Evolutionary conservation across 257 asterid species (phyloP).

Genomic region (Hygrophila difformis): DNA sequence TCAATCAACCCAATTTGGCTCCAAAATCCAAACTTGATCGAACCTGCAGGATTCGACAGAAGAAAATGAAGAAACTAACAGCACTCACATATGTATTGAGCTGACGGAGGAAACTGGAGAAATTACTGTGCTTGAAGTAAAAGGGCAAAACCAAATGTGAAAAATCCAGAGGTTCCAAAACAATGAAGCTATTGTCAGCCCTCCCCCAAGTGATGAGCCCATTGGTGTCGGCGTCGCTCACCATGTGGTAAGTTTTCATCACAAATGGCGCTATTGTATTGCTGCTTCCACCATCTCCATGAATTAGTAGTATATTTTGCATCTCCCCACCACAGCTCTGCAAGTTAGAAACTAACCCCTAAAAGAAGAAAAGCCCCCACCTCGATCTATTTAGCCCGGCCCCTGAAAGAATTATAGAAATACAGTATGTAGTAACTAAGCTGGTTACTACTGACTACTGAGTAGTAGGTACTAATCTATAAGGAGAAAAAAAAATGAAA

Average conservation of each 20-base stretch:
- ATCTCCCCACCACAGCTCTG: no score
- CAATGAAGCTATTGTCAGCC: conserved; percentile 40
- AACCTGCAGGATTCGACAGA: background rate
- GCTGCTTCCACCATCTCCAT: conserved; percentile 25
- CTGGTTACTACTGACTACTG: no score
- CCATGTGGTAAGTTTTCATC: conserved; percentile 64
- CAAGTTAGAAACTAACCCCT: no score
- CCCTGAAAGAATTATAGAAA: no score
- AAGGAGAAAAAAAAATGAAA: no score
- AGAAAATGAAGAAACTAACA: background rate
- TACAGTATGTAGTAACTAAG: no score
- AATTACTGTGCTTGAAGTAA: conserved; percentile 60
- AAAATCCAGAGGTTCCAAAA: conserved; percentile 43
- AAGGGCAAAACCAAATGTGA: conserved; percentile 41
- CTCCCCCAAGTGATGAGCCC: conserved; percentile 42
- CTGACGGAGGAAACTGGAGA: conserved; percentile 78
- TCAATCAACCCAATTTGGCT: no score
- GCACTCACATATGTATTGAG: conserved; percentile 59
- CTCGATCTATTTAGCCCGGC: no score
- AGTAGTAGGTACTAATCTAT: no score
- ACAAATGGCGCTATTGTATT: conserved; percentile 42
- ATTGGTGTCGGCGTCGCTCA: conserved; percentile 36
- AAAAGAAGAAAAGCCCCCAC: no score
- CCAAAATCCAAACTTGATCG: background rate
- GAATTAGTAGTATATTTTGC: no score